Evolutionary conservation across 345 rosid species (phyloP).

Genomic region (Erucastrum elatum): DNA sequence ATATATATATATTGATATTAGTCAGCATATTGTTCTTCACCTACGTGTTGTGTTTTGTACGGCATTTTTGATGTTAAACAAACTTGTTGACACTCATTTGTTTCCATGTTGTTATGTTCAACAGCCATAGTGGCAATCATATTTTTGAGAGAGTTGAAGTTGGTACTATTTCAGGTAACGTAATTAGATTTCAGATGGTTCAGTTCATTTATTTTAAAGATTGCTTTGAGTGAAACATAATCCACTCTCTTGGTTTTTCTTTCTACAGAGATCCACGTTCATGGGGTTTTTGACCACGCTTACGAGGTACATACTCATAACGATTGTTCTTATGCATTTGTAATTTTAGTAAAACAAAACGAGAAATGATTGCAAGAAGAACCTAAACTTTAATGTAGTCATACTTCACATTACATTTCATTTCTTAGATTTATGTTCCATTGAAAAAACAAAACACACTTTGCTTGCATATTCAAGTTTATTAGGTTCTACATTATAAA

Average conservation of each 20-base stretch:
- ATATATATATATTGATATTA: no score
- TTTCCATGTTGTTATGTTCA: slow-evolving; percentile 30
- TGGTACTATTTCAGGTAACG: slow-evolving; percentile 55
- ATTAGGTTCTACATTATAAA: neutral
- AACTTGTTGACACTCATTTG: slow-evolving; percentile 7
- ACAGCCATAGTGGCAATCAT: slow-evolving; percentile 73
- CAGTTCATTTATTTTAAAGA: neutral
- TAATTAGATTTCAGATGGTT: neutral
- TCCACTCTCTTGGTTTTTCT: slow-evolving; percentile 7
- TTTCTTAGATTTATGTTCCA: neutral
- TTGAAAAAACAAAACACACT: neutral
- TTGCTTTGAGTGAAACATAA: neutral
- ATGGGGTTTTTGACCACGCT: slow-evolving; percentile 42
- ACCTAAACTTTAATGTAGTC: no score
- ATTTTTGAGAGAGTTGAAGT: slow-evolving; percentile 62
- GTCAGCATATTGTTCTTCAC: no score
- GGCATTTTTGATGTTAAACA: neutral
- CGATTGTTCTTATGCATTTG: neutral
- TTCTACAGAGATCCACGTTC: slow-evolving; percentile 54
- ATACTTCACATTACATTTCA: no score
- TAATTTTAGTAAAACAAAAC: neutral
- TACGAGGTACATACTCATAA: slow-evolving; percentile 52
- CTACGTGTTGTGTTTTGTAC: no score
- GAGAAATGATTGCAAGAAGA: neutral
- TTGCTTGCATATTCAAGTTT: neutral